Evolutionary conservation across 1,284 basidiomycete genomes (phyloP), one percentile per base, ranked within the genome.

Genomic region (Sanguinoderma infundibulare): DNA sequence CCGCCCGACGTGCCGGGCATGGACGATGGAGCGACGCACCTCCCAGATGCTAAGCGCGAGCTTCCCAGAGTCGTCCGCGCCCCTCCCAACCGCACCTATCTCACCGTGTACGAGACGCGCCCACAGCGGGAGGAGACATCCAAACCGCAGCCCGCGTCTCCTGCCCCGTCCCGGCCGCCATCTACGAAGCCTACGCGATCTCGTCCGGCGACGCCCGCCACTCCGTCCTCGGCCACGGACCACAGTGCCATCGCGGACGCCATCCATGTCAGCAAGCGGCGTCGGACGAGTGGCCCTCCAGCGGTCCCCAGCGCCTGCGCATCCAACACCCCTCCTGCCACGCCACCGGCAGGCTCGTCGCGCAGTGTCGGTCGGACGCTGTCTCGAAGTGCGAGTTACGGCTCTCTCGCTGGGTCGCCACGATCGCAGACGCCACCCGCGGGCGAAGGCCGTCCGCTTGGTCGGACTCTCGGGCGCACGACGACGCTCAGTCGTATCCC

Each of bases 1-100:
- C 70, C 70, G 6, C 59, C 63, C 2, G 71, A 72, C 57, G 64
- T 62, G 59, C 64, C 65, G 7, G 70, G 62, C 53, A 71, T 70
- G 68, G 68, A 69, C 63, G 66, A 69, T 28, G 72, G 68, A 3
- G 61, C 63, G 3, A 4, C 32, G 22, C 57, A 60, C 53, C 17
- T 54, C 28, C 51, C 15, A 32, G 49, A 42, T 15, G 24, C 20
- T 15, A 22, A 22, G 14, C 52, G 35, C 26, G 50, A n/a, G 44
- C 36, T 22, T 22, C 42, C 26, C 34, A 39, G 26, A 15, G 2
- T 42, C 53, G n/a, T 35, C 22, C 49, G 49, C 39, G 14, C 24
- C 9, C 36, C 56, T 1, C 28, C 53, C 24, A 22, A 20, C 40
- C 32, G 35, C 14, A 15, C 20, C 15, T 59, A 22, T 14, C 24